Base-by-base conservation (phyloP, 1,284 basidiomycete species). In the Athelia sp. region DNA sequence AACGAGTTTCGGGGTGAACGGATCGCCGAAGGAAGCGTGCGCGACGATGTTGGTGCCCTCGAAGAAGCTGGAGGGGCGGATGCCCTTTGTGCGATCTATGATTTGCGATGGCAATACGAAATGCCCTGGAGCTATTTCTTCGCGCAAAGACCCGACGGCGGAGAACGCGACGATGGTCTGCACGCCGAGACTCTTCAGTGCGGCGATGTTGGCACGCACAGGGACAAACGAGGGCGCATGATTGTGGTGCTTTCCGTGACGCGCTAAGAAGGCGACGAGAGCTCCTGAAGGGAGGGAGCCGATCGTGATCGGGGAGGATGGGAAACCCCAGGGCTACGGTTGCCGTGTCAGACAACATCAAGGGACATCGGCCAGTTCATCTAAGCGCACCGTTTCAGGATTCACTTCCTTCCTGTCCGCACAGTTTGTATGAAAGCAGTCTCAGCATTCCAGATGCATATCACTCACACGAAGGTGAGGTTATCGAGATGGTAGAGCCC, bases 61-160 rank as follows among this genome's bases (percentile, higher is more conserved):
- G 65, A 99, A 99, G 75, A 92, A 99, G 24, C 83, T 90, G 10
- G 85, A 78, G 0, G 88, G 83, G 26, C 95, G 80, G 43, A 97
- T 73, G 13, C 93, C 92, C 70, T 98, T 98, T 18, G 96, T 98
- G 46, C 96, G 82, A 69, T 99, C 95, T 65, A 99, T 98, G 71
- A 98, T 92, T 68, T 98, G 95, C 48, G 80, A 77, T 0, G 96
- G 95, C 43, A 99, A 81, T 47, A 85, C 77, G 65, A 98, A 94
- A 59, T 95, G 85, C 38, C 93, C 91, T 0, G 92, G 92, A n/a
- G 81, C 68, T 62, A 98, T 93, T 60, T 98, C 93, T 68, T 99
- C 96, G 43, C 93, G 79, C 38, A 99, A 79, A n/a, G 90, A 94
- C 32, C 96, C 96, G 40, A 99, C 96, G 8, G 96, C 96, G 15